These are phyloP conservation scores for Posidonia australis DNA, from an alignment of 106 monocot genomes.

Conservation along the genomic window DNA sequence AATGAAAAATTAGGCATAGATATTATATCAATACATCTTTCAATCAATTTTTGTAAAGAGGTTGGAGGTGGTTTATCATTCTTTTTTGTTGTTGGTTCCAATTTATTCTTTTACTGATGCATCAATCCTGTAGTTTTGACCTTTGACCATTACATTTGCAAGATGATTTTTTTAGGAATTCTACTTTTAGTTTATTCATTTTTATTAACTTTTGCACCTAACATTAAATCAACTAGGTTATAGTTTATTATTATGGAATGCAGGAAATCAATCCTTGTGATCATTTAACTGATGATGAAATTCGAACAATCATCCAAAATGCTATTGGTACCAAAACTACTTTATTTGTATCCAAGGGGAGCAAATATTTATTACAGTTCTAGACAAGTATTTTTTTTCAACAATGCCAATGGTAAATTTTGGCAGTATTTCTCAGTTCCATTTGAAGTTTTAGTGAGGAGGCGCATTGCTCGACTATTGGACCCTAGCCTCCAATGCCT, in stretches of 20 bases:
- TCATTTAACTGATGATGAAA: conserved; percentile 29
- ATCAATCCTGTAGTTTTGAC: too few relatives aligned
- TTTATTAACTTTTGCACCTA: not conserved
- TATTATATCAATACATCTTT: conserved; percentile 17
- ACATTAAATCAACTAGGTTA: not conserved
- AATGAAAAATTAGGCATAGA: too few relatives aligned
- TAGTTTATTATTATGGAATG: conserved; percentile 1
- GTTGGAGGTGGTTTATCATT: conserved; percentile 18
- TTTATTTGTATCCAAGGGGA: conserved; percentile 29
- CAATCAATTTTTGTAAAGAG: conserved; percentile 22
- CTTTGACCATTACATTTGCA: too few relatives aligned
- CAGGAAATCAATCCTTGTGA: conserved; percentile 37
- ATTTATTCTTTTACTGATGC: not conserved
- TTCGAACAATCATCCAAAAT: conserved; percentile 26
- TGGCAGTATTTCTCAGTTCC: conserved; percentile 44
- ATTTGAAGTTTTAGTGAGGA: conserved; percentile 89
- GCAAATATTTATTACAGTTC: not conserved
- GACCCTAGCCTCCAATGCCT: conserved; percentile 97
- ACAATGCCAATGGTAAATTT: too few relatives aligned
- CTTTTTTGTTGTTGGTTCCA: not conserved
- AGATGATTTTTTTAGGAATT: not conserved
- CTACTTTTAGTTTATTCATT: not conserved
- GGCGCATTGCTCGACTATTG: conserved; percentile 79
- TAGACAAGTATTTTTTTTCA: not conserved
- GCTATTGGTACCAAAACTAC: conserved; percentile 22